A percentile compares a stretch with the other conserved stretches of the same genome.
Evolutionary conservation across 2,329 filamentous ascomycete species (phyloP).

Genomic region (Colletotrichum endophyticum): DNA sequence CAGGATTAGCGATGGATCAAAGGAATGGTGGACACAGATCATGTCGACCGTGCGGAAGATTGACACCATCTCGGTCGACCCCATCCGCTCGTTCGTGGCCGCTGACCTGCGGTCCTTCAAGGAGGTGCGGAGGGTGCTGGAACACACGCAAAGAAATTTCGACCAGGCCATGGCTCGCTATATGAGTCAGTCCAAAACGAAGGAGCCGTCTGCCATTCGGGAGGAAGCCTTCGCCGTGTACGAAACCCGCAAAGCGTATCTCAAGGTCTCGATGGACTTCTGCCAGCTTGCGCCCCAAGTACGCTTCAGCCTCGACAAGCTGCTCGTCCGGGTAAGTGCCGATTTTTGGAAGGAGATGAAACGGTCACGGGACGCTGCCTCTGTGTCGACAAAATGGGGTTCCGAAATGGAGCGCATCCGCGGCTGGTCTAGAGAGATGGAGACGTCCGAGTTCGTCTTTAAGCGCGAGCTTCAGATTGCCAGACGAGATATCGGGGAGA

Average conservation of each 20-base stretch:
- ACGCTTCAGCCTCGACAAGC: slow-evolving; percentile 80
- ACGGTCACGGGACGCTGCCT: slow-evolving; percentile 68
- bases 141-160: slow-evolving; percentile 82
- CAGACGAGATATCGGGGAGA: slow-evolving; percentile 81
- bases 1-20: slow-evolving; percentile 82
- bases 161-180: slow-evolving; percentile 85
- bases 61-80: slow-evolving; percentile 79
- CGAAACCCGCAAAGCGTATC: slow-evolving; percentile 87
- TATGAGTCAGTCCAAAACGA: slow-evolving; percentile 84
- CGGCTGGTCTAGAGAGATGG: slow-evolving; percentile 95
- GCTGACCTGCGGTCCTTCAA: slow-evolving; percentile 87
- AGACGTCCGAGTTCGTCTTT: slow-evolving; percentile 83
- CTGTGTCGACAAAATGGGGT: slow-evolving; percentile 69
- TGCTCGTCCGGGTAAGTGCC: slow-evolving; percentile 82
- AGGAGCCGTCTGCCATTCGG: slow-evolving; percentile 87
- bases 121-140: slow-evolving; percentile 77
- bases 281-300: slow-evolving; percentile 87
- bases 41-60: slow-evolving; percentile 77
- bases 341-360: slow-evolving; percentile 92
- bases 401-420: slow-evolving; percentile 89
- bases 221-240: slow-evolving; percentile 97
- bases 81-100: slow-evolving; percentile 77
- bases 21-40: slow-evolving; percentile 85
- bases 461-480: slow-evolving; percentile 80
- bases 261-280: slow-evolving; percentile 93